Evolutionary conservation across 2,329 filamentous ascomycete genomes (phyloP), one percentile per base, ranked within the genome.

Genomic region (Fusarium fujikuroi): DNA sequence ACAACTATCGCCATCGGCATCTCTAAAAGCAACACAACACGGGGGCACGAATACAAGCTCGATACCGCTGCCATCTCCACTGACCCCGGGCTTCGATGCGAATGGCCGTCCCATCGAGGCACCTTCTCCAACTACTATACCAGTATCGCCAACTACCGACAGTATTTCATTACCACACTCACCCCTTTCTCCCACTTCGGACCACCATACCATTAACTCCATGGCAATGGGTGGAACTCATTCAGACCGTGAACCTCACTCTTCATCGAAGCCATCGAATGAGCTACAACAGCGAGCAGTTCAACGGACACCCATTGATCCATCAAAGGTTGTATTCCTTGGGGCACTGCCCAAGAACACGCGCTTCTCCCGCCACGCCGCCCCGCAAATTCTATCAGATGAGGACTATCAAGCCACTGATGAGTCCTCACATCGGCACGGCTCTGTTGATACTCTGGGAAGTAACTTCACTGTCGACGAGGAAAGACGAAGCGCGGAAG

Each of bases 381-480:
- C 61, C 12, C 43, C 49, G 7, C 63, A 52, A 11, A 40, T 49
- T 60, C 39, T 53, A 21, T 43, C 60, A 14, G 34, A 60, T 19
- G 43, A 69, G 32, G 67, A 43, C 39, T 68, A 44, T 16, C 60
- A 64, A 52, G 61, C 34, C 15, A 28, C 44, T 5, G 32, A 61
- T 12, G 30, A 30, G 18, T n/a, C 44, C 16, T 42, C 36, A 16
- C 36, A 68, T 34, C 69, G 65, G 6, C 64, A 68, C 2, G 60
- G 54, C 15, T 74, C 76, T 7, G 56, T 80, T 37, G 84, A 85
- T 63, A 89, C 87, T 5, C 77, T 90, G 12, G 87, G 88, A 25
- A 90, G 88, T 76, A 88, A 90, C 64, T 90, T 84, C 72, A 90
- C 88, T 0, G 84, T 88, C 15, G 85, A 89, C 30, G 86, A 90